Percentiles rank a stretch among this genome's conserved stretches.
These are phyloP conservation scores for Colletotrichum cordylinicola DNA, from an alignment of 2,329 filamentous ascomycete species.

Conservation along the genomic window DNA sequence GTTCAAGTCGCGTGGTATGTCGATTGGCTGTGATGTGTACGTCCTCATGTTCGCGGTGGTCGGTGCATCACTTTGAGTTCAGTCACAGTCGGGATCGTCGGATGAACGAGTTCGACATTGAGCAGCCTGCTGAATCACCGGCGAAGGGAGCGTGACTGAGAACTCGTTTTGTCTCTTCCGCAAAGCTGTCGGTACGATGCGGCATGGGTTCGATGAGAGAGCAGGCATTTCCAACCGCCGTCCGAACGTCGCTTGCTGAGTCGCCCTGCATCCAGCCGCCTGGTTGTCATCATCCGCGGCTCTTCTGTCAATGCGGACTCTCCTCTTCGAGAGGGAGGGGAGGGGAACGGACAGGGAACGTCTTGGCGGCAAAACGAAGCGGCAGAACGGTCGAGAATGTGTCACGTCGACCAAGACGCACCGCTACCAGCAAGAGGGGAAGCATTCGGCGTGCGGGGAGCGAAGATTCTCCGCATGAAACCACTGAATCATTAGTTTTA, in stretches of 20 bases:
- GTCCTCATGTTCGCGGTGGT: slow-evolving; percentile 32
- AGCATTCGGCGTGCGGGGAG: not conserved
- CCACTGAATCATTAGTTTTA: not conserved
- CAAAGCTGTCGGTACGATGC: not conserved
- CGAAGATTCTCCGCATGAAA: slow-evolving; percentile 3
- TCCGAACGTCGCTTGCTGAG: not conserved
- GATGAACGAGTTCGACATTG: not conserved
- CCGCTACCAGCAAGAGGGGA: not conserved
- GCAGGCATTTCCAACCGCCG: not conserved
- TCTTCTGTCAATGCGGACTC: not conserved
- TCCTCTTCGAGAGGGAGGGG: not conserved
- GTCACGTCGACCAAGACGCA: not conserved
- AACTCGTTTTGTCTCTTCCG: not conserved
- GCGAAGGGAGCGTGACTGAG: not conserved
- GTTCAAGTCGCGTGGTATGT: slow-evolving; percentile 44
- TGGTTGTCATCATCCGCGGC: not conserved
- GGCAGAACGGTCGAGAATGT: not conserved
- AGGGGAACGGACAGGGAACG: not conserved
- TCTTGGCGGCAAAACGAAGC: not conserved
- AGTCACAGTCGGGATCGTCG: not conserved
- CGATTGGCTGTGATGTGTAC: slow-evolving; percentile 35
- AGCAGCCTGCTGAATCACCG: not conserved
- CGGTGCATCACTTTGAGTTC: not conserved
- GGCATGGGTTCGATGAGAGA: not conserved
- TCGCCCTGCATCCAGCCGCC: not conserved